A percentile compares a stretch with the other conserved stretches of the same genome.
phyloP scores from a whole-genome alignment of 208 protist species.

The Trypanosoma grayi region DNA sequence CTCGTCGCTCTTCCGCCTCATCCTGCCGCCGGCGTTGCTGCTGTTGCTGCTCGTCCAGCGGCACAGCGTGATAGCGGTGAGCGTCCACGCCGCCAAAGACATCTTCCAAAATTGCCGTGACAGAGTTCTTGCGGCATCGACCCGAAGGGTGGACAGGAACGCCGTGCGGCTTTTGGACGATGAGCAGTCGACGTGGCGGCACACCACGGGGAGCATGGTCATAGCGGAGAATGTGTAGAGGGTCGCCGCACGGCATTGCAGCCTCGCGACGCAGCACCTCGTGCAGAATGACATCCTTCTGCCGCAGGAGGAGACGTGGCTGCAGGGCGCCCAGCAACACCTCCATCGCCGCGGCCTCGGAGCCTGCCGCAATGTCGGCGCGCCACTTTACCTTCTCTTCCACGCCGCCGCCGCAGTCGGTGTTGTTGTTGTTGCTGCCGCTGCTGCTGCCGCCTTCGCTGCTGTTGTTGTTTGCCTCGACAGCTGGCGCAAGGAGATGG shows the following conservation, averaged over 20 bases:
- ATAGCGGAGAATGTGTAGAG: constrained; percentile 52
- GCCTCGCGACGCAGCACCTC: constrained; percentile 92
- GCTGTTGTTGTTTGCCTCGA: background rate
- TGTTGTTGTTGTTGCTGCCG: background rate
- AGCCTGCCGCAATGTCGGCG: no score
- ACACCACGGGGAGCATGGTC: constrained; percentile 16
- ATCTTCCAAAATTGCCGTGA: constrained; percentile 88
- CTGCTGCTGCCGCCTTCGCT: background rate
- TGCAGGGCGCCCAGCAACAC: constrained; percentile 1
- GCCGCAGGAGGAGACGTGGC: constrained; percentile 48
- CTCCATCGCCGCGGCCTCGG: no score
- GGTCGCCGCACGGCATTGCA: constrained; percentile 69
- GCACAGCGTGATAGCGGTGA: constrained; percentile 28
- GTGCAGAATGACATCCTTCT: constrained; percentile 85
- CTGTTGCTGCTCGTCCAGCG: background rate
- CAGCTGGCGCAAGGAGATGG: background rate
- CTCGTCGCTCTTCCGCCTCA: no score
- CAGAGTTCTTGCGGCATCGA: constrained; percentile 90
- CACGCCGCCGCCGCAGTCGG: constrained; percentile 23
- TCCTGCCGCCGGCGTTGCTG: no score
- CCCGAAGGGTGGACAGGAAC: constrained; percentile 90
- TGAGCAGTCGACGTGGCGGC: constrained; percentile 33
- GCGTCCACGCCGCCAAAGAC: constrained; percentile 69
- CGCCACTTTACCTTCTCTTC: no score
- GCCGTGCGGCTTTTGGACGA: constrained; percentile 70